These are phyloP conservation scores for Sordariomycetes sp. DNA, from an alignment of 2,329 filamentous ascomycete genomes.

Conservation along the genomic window DNA sequence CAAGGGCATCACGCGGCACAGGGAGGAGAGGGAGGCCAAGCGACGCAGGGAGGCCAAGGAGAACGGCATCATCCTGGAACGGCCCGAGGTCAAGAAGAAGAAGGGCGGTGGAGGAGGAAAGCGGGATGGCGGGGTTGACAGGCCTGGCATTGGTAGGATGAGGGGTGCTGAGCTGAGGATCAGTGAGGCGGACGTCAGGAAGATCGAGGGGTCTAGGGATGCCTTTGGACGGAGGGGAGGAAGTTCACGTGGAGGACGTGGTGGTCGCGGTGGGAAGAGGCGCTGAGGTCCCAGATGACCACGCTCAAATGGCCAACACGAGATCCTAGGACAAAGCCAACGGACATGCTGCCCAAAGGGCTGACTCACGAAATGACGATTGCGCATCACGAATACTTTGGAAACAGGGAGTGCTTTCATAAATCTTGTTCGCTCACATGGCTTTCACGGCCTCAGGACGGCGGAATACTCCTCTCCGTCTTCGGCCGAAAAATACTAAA, in stretches of 20 bases:
- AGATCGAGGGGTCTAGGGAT: conserved; percentile 51
- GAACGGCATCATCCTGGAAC: conserved; percentile 84
- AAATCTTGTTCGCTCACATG: too few relatives aligned
- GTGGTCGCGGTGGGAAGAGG: conserved; percentile 2
- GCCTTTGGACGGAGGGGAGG: conserved; percentile 28
- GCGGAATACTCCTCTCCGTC: too few relatives aligned
- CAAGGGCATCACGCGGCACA: conserved; percentile 72
- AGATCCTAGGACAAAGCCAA: too few relatives aligned
- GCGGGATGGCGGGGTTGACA: conserved; percentile 56
- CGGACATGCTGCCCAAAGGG: too few relatives aligned
- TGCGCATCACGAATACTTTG: too few relatives aligned
- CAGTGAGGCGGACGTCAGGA: conserved; percentile 66
- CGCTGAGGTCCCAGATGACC: too few relatives aligned
- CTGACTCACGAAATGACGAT: too few relatives aligned
- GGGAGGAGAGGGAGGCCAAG: conserved; percentile 55
- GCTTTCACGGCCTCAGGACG: too few relatives aligned
- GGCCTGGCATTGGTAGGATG: conserved; percentile 72
- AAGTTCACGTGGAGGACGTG: too few relatives aligned
- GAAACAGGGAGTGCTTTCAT: too few relatives aligned
- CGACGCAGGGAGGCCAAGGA: conserved; percentile 73
- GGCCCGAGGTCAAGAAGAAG: conserved; percentile 26
- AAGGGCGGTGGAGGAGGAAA: conserved; percentile 24
- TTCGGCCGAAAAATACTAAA: too few relatives aligned
- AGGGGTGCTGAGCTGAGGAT: conserved; percentile 70
- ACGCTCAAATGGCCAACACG: too few relatives aligned